Percentiles rank a stretch among this genome's conserved stretches.
phyloP scores from a whole-genome alignment of 768 basidiomycete species.

The Fomitopsis serialis region DNA sequence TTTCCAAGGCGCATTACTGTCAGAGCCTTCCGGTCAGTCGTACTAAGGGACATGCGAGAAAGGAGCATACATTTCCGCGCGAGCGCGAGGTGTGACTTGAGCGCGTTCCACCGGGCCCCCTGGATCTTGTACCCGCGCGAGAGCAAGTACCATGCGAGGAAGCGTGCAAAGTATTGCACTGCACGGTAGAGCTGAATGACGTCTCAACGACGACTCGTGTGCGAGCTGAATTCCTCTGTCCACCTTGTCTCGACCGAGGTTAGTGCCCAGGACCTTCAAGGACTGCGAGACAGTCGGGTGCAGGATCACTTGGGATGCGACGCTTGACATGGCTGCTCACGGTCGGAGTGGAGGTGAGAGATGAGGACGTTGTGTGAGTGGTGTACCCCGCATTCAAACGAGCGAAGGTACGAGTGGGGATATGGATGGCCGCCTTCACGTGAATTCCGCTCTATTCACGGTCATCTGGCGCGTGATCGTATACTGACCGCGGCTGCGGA shows the following conservation, averaged over 20 bases:
- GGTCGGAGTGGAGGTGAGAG: neutral
- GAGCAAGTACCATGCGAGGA: conserved; percentile 80
- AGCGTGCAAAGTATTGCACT: conserved; percentile 85
- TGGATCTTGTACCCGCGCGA: conserved; percentile 63
- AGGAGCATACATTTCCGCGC: conserved; percentile 69
- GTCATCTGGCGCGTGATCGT: neutral
- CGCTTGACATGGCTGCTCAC: conserved; percentile 25
- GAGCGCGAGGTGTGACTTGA: conserved; percentile 81
- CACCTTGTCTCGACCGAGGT: conserved; percentile 89
- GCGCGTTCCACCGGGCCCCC: conserved; percentile 72
- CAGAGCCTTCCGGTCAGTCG: neutral
- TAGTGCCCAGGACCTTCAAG: conserved; percentile 75
- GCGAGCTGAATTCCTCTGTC: neutral
- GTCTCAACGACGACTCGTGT: neutral
- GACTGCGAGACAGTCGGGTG: conserved; percentile 76
- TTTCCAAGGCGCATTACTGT: conserved; percentile 91
- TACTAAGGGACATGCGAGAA: conserved; percentile 1
- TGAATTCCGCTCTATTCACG: conserved; percentile 18
- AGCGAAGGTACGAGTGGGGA: conserved; percentile 5
- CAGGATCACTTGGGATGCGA: conserved; percentile 75
- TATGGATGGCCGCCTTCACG: conserved; percentile 18
- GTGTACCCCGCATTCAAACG: conserved; percentile 4
- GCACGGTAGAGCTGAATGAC: conserved; percentile 72
- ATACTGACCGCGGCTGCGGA: too few relatives aligned
- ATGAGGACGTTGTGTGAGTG: neutral